Evolutionary conservation across 2,329 filamentous ascomycete species (phyloP).

Genomic region (Talaromyces marneffei): DNA sequence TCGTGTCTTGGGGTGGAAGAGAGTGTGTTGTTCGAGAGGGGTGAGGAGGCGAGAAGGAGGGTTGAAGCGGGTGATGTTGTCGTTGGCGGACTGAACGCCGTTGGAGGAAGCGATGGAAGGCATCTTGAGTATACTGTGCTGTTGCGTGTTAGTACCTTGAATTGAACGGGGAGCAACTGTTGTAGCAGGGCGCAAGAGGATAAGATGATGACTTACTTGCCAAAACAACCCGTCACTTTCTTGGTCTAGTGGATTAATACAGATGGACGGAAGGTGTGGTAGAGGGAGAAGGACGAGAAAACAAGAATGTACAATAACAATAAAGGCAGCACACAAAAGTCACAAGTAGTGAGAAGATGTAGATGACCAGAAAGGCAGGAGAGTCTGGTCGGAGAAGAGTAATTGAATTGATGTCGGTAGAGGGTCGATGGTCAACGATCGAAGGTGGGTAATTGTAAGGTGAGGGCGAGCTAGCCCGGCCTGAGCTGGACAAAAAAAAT

Average conservation of each 20-base stretch:
- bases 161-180: background rate
- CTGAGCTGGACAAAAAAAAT: slow-evolving; percentile 6
- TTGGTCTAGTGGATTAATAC: background rate
- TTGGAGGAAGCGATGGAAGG: slow-evolving; percentile 48
- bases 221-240: slow-evolving; percentile 5
- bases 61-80: slow-evolving; percentile 96
- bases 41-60: slow-evolving; percentile 88
- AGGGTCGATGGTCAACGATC: background rate
- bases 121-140: slow-evolving; percentile 43
- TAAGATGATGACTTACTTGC: background rate
- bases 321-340: background rate
- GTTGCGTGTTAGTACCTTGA: background rate
- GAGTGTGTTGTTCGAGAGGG: slow-evolving; percentile 72
- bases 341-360: background rate
- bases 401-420: background rate
- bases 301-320: background rate
- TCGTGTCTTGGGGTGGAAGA: slow-evolving; percentile 99
- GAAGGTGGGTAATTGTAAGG: background rate
- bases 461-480: background rate
- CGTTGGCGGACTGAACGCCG: slow-evolving; percentile 71
- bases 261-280: background rate
- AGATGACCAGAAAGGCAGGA: slow-evolving; percentile 1
- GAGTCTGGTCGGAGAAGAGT: background rate
- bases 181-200: background rate
- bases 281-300: slow-evolving; percentile 1